Percentiles rank a stretch among this genome's conserved stretches.
phyloP scores from a whole-genome alignment of 129 eudicot genomes.

The Ambrosia artemisiifolia region DNA sequence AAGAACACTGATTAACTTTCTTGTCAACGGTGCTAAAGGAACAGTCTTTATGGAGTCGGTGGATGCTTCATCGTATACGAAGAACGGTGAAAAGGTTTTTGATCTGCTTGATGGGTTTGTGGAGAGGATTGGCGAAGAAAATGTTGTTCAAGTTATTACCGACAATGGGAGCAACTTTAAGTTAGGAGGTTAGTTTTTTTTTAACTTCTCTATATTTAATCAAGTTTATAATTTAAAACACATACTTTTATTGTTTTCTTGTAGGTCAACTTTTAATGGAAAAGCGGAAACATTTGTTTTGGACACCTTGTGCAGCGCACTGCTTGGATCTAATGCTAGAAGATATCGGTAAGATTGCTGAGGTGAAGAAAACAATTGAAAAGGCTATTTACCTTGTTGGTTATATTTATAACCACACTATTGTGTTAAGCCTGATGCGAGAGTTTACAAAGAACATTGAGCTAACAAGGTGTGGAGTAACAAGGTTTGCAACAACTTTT shows the following conservation, averaged over 20 bases:
- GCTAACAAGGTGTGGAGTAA: too few species aligned
- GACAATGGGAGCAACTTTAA: constrained; percentile 2
- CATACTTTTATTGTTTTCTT: neutral
- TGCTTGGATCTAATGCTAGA: constrained; percentile 5
- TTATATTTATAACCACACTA: too few species aligned
- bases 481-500: too few species aligned
- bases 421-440: too few species aligned
- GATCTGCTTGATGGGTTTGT: neutral
- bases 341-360: neutral
- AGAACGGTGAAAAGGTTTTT: neutral
- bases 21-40: too few species aligned
- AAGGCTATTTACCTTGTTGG: too few species aligned
- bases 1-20: too few species aligned
- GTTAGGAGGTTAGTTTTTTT: neutral
- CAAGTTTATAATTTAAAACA: too few species aligned
- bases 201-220: too few species aligned
- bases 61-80: neutral
- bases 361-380: neutral
- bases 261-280: neutral
- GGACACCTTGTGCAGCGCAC: neutral
- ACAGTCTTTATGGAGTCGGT: neutral
- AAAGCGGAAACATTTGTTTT: neutral
- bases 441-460: too few species aligned
- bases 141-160: neutral
- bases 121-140: neutral